Evolutionary conservation across 768 basidiomycete genomes (phyloP), one percentile per base, ranked within the genome.

Genomic region (Candolleomyces aberdarensis): DNA sequence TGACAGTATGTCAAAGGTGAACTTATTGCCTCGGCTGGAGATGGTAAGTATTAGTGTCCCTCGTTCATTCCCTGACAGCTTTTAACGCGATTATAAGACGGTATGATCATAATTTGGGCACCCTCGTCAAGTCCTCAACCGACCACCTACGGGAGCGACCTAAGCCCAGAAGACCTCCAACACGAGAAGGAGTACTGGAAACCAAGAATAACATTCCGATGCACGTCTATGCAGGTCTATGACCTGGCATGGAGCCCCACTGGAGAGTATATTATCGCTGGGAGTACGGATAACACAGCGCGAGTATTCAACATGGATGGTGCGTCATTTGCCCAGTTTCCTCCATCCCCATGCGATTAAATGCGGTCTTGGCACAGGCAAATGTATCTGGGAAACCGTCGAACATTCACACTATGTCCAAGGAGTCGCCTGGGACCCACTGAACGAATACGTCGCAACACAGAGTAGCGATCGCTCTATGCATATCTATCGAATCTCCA

Each of bases 321-420:
- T 68, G 92, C 36, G 36, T 36, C 36, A 36, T 36, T 92, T 90
- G 64, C 54, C 82, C 69, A 47, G 39, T 29, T 19, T 22, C 53
- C 48, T 54, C 56, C 13, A 22, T 56, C 19, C 17, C 40, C 56
- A 56, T 43, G 39, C 47, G 57, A 53, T 62, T 67, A 41, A 46
- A 58, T 29, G 39, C 41, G 29, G 5, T 29, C 8, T 43, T 44
- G 1, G 22, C 44, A 29, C 68, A 94, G 94, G 94, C 31, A 89
- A 90, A 79, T 92, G 91, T 68, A 82, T 97, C 13, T 85, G 87
- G 66, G 92, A 95, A 72, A 90, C 96, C 62, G 89, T 92, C 1
- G 96, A 98, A 68, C 97, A 99, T 73, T 86, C 83, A 39, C 96
- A 98, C 73, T 98, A 92, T 70, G 97, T 99, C 0, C 97, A 99